These are phyloP conservation scores for Pyrrhoderma noxium DNA, from an alignment of 1,284 basidiomycete genomes.

Conservation along the genomic window DNA sequence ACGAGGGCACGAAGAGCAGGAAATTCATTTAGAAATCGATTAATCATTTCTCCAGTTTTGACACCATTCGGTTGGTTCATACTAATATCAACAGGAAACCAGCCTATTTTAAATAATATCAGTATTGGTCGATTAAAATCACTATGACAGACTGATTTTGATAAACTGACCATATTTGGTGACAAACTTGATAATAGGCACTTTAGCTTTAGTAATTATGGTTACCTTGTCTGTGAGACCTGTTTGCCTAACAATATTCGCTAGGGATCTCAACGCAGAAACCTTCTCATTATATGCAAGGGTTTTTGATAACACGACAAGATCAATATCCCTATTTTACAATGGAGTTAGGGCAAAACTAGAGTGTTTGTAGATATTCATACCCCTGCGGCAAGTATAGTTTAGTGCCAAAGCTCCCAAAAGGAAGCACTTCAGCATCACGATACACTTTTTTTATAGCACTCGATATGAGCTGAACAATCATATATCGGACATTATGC, in stretches of 20 bases:
- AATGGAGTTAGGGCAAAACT: not conserved
- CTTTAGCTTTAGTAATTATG: slow-evolving; percentile 85
- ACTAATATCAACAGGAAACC: slow-evolving; percentile 85
- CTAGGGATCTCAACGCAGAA: slow-evolving; percentile 53
- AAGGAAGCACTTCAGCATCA: slow-evolving; percentile 80
- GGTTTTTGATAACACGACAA: slow-evolving; percentile 59
- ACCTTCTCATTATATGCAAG: slow-evolving; percentile 59
- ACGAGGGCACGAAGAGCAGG: slow-evolving; percentile 77
- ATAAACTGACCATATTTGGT: slow-evolving; percentile 46
- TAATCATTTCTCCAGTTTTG: slow-evolving; percentile 74
- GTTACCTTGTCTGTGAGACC: slow-evolving; percentile 65
- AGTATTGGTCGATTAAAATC: not conserved
- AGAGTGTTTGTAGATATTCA: slow-evolving; percentile 26
- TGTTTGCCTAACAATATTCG: slow-evolving; percentile 55
- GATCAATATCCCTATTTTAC: slow-evolving; percentile 61
- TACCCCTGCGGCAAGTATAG: slow-evolving; percentile 92
- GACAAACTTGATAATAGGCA: slow-evolving; percentile 91
- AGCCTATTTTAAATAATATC: slow-evolving; percentile 35
- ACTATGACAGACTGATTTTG: not conserved
- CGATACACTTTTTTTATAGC: slow-evolving; percentile 63
- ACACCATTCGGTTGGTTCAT: slow-evolving; percentile 86
- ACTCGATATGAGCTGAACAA: slow-evolving; percentile 68
- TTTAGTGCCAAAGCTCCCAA: slow-evolving; percentile 92
- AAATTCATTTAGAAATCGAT: slow-evolving; percentile 69
- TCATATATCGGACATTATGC: slow-evolving; percentile 74